Conservation (phyloP, 345 rosid species). For the Tarenaya hassleriana region DNA sequence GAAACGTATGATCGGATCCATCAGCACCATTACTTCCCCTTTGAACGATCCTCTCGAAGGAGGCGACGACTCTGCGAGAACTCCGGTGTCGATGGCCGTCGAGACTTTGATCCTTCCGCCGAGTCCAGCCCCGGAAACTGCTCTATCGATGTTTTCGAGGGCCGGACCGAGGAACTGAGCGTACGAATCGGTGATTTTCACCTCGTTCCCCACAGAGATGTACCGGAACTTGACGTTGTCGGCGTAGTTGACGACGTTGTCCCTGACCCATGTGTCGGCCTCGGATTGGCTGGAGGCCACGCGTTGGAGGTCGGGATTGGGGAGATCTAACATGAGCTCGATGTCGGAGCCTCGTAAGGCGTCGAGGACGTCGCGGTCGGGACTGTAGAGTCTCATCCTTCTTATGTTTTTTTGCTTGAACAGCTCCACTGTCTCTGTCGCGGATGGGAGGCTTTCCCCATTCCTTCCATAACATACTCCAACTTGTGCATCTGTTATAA, state of each 20-base stretch:
- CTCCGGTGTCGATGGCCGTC: constrained; percentile 22
- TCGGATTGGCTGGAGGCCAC: constrained; percentile 38
- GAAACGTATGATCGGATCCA: constrained; percentile 34
- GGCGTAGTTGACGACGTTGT: constrained; percentile 32
- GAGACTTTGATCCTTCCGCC: constrained; percentile 28
- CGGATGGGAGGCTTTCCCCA: constrained; percentile 25
- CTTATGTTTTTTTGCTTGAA: constrained; percentile 23
- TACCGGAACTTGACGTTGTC: constrained; percentile 41
- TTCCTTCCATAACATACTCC: constrained; percentile 33
- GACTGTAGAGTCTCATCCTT: constrained; percentile 27
- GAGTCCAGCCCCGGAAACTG: constrained; percentile 23
- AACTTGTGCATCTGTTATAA: constrained; percentile 30
- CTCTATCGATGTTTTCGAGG: constrained; percentile 27
- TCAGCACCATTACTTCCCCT: constrained; percentile 16
- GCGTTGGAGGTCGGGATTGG: constrained; percentile 25
- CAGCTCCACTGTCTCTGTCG: constrained; percentile 20
- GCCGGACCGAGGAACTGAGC: constrained; percentile 32
- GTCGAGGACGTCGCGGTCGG: constrained; percentile 31
- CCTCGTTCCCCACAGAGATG: constrained; percentile 60
- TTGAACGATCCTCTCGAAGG: constrained; percentile 36
- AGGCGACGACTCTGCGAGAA: constrained; percentile 24
- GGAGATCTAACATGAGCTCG: constrained; percentile 44
- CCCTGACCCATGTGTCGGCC: constrained; percentile 43
- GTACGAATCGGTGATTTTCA: constrained; percentile 14
- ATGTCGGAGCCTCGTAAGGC: constrained; percentile 48